Percentiles rank a stretch among this genome's conserved stretches.
These are phyloP conservation scores for Aspergillus costaricaensis DNA, from an alignment of 2,329 filamentous ascomycete genomes.

Conservation along the genomic window DNA sequence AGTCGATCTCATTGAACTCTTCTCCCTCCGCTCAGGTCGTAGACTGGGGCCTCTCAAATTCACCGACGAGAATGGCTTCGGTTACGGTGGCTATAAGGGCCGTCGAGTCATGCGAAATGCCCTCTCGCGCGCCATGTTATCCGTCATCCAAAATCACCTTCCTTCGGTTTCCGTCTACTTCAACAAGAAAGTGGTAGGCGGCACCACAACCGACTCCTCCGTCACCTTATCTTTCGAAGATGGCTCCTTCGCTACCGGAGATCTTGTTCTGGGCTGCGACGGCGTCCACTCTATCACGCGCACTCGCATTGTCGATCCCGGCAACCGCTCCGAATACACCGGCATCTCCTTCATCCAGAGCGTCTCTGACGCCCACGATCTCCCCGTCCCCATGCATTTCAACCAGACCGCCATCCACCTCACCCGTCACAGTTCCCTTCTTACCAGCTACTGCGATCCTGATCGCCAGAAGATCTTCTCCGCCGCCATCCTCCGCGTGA, in stretches of 20 bases:
- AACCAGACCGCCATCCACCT: conserved; percentile 33
- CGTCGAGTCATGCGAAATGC: conserved; percentile 35
- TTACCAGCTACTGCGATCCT: conserved; percentile 39
- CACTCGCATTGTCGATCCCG: conserved; percentile 38
- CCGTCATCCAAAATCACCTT: conserved; percentile 25
- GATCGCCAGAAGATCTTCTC: conserved; percentile 37
- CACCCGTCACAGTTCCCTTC: conserved; percentile 38
- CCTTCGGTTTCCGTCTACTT: conserved; percentile 8
- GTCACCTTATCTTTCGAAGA: conserved; percentile 36
- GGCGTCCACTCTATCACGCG: conserved; percentile 44
- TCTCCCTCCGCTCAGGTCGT: conserved; percentile 35
- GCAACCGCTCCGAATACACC: conserved; percentile 39
- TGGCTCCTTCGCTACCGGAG: conserved; percentile 32
- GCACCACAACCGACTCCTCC: conserved; percentile 15
- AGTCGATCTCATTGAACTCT: conserved; percentile 35
- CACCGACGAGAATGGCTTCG: conserved; percentile 29
- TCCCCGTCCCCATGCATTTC: conserved; percentile 31
- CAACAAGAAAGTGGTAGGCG: conserved; percentile 14
- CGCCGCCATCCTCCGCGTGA: conserved; percentile 38
- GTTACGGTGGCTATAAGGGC: conserved; percentile 31
- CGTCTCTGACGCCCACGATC: conserved; percentile 26
- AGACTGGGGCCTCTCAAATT: conserved; percentile 34
- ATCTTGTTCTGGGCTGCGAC: conserved; percentile 44
- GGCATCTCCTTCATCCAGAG: conserved; percentile 44
- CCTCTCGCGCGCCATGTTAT: conserved; percentile 37